Percentiles rank a stretch among this genome's conserved stretches.
phyloP scores from a whole-genome alignment of 2,329 filamentous ascomycete species.

The Geoglossum cookeanum region DNA sequence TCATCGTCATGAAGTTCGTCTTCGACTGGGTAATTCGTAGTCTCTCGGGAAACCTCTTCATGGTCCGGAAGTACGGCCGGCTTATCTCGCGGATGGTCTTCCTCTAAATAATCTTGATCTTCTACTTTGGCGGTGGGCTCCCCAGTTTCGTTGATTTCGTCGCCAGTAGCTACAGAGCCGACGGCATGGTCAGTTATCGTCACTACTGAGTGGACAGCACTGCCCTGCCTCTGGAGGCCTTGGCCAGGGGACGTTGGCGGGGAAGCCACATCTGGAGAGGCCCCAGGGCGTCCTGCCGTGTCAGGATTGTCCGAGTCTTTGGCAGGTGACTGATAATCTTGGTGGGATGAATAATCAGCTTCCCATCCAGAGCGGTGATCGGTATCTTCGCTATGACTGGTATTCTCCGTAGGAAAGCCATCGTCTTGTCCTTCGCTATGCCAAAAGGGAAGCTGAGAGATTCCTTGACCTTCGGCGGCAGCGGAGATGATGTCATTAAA shows the following conservation, averaged over 20 bases:
- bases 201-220: neutral
- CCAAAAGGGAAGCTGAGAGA: conserved; percentile 28
- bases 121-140: neutral
- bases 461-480: conserved; percentile 36
- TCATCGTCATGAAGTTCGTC: conserved; percentile 19
- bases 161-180: neutral
- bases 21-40: neutral
- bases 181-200: neutral
- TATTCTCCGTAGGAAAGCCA: conserved; percentile 6
- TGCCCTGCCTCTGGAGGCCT: neutral
- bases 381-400: conserved; percentile 1
- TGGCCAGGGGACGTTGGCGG: neutral
- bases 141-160: neutral
- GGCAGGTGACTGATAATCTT: conserved; percentile 6
- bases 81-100: neutral
- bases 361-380: neutral
- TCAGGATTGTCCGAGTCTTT: neutral
- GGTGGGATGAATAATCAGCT: conserved; percentile 1
- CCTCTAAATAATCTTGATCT: neutral
- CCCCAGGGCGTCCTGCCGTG: neutral
- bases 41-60: neutral
- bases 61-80: neutral
- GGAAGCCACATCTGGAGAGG: neutral
- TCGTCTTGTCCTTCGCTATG: conserved; percentile 10
- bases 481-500: conserved; percentile 32